A percentile compares a stretch with the other conserved stretches of the same genome.
phyloP scores from a whole-genome alignment of 2,329 filamentous ascomycete species.

The Fusarium caatingaense region DNA sequence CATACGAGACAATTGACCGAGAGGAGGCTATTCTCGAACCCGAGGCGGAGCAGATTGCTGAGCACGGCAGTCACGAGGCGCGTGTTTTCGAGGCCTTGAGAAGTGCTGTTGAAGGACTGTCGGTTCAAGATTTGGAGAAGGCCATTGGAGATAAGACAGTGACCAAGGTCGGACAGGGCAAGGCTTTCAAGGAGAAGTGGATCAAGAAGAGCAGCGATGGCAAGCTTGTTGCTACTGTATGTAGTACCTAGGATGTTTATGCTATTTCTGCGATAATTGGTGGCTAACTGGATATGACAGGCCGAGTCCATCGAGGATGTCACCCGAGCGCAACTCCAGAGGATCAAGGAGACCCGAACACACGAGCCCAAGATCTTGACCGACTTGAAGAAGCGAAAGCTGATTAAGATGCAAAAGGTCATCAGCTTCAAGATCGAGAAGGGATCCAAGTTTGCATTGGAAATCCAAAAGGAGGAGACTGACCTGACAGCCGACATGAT shows the following conservation, averaged over 20 bases:
- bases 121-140: slow-evolving; percentile 78
- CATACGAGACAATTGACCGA: slow-evolving; percentile 83
- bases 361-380: slow-evolving; percentile 80
- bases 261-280: not conserved
- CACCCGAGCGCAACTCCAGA: slow-evolving; percentile 79
- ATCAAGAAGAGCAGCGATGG: slow-evolving; percentile 71
- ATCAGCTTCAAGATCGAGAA: slow-evolving; percentile 87
- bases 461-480: slow-evolving; percentile 93
- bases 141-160: slow-evolving; percentile 78
- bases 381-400: slow-evolving; percentile 92
- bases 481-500: slow-evolving; percentile 96
- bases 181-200: slow-evolving; percentile 88
- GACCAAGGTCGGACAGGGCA: slow-evolving; percentile 89
- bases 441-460: slow-evolving; percentile 86
- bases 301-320: slow-evolving; percentile 82
- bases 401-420: slow-evolving; percentile 84
- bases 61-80: slow-evolving; percentile 83
- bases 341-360: slow-evolving; percentile 76
- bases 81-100: slow-evolving; percentile 82
- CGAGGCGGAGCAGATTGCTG: slow-evolving; percentile 77
- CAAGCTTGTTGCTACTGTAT: slow-evolving; percentile 64
- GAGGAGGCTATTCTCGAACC: slow-evolving; percentile 82
- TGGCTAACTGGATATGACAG: slow-evolving; percentile 47
- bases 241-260: slow-evolving; percentile 34
- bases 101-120: slow-evolving; percentile 80